Percentiles rank a stretch among this genome's conserved stretches.
Conservation (phyloP, 768 basidiomycete genomes). For the Holtermannia corniformis region DNA sequence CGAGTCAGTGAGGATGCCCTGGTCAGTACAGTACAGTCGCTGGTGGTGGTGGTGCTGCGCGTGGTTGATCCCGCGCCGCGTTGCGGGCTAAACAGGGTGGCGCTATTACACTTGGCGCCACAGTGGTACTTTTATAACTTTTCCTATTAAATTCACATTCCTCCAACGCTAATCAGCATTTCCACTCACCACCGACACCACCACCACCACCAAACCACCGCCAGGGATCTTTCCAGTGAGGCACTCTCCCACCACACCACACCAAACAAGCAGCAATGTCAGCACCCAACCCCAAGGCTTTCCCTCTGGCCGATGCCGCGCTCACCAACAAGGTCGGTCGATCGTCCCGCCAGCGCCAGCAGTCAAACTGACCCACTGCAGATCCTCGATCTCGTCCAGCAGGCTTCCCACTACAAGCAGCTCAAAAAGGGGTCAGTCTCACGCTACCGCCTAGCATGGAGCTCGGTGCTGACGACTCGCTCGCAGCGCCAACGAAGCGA, state of each 20-base stretch:
- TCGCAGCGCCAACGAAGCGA: constrained; percentile 86
- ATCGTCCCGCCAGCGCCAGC: not conserved
- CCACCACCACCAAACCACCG: constrained; percentile 56
- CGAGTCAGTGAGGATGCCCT: too few species aligned
- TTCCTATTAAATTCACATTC: not conserved
- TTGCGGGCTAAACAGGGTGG: too few species aligned
- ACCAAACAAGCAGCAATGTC: constrained; percentile 29
- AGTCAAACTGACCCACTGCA: constrained; percentile 33
- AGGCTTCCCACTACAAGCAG: constrained; percentile 95
- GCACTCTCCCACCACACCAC: constrained; percentile 9
- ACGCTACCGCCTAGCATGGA: not conserved
- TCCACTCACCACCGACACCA: too few species aligned
- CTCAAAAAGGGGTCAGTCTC: constrained; percentile 64
- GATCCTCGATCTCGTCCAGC: constrained; percentile 93
- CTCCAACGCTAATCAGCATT: too few species aligned
- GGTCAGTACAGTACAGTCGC: too few species aligned
- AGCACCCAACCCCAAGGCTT: constrained; percentile 65
- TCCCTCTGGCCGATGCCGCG: constrained; percentile 72
- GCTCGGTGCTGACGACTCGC: not conserved
- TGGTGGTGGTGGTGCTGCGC: not conserved
- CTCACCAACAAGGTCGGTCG: constrained; percentile 80
- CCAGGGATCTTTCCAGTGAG: constrained; percentile 35
- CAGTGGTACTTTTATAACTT: not conserved
- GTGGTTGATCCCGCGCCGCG: not conserved
- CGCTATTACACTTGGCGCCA: not conserved